A percentile compares a stretch with the other conserved stretches of the same genome.
These are phyloP conservation scores for Paecilomyces dactylethromorphus DNA, from an alignment of 2,329 filamentous ascomycete species.

Conservation along the genomic window DNA sequence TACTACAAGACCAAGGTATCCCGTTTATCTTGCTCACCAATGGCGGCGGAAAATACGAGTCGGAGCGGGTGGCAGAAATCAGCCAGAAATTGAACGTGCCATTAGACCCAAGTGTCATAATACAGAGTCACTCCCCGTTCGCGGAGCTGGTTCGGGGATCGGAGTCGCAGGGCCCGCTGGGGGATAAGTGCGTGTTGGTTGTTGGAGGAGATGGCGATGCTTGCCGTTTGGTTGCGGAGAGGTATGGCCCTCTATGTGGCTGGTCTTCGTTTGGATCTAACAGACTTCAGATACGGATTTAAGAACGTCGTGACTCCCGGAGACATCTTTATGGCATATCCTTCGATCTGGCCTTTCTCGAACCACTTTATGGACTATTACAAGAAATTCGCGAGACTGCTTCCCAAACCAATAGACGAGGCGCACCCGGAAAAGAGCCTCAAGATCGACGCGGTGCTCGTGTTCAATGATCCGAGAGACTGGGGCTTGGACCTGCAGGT, in stretches of 20 bases:
- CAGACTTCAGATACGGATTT: constrained; percentile 58
- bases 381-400: constrained; percentile 35
- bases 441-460: constrained; percentile 83
- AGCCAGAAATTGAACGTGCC: constrained; percentile 58
- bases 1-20: constrained; percentile 67
- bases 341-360: constrained; percentile 77
- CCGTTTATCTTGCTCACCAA: constrained; percentile 96
- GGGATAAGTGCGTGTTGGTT: constrained; percentile 64
- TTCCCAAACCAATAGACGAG: constrained; percentile 28
- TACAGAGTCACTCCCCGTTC: constrained; percentile 91
- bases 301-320: constrained; percentile 75
- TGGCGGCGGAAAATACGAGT: constrained; percentile 80
- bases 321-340: constrained; percentile 70
- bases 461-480: constrained; percentile 93
- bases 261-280: constrained; percentile 1
- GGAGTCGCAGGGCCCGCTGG: constrained; percentile 46
- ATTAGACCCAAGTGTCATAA: constrained; percentile 63
- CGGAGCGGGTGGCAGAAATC: constrained; percentile 64
- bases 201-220: constrained; percentile 62
- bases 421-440: constrained; percentile 47
- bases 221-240: constrained; percentile 67
- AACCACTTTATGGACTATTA: constrained; percentile 59
- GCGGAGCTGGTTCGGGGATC: constrained; percentile 59
- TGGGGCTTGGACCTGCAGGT: constrained; percentile 89
- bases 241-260: constrained; percentile 30